Percentiles rank a stretch among this genome's conserved stretches.
Evolutionary conservation across 2,329 filamentous ascomycete genomes (phyloP).

Genomic region (Colletotrichum chrysophilum): DNA sequence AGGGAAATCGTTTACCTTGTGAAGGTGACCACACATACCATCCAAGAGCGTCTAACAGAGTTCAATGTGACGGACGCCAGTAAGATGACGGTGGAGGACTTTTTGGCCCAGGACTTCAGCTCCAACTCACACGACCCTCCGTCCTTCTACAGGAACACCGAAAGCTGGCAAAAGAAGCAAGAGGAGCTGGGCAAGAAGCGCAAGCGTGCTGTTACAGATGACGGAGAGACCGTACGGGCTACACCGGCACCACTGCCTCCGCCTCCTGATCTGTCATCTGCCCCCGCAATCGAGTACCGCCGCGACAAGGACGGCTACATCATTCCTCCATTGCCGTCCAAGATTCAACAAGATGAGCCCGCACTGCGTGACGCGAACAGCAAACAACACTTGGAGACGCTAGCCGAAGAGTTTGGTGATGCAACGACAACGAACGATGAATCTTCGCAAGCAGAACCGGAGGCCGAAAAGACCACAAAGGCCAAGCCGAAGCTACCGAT

Average conservation of each 20-base stretch:
- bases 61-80: slow-evolving; percentile 89
- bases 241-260: slow-evolving; percentile 19
- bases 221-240: slow-evolving; percentile 28
- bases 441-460: neutral
- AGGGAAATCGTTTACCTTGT: slow-evolving; percentile 98
- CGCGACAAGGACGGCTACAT: slow-evolving; percentile 24
- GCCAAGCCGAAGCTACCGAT: slow-evolving; percentile 56
- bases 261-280: slow-evolving; percentile 29
- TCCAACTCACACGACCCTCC: slow-evolving; percentile 75
- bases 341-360: slow-evolving; percentile 14
- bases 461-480: neutral
- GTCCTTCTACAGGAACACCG: slow-evolving; percentile 73
- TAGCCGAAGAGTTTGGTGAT: slow-evolving; percentile 22
- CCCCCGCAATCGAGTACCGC: slow-evolving; percentile 15
- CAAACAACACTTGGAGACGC: slow-evolving; percentile 10
- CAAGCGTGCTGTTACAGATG: slow-evolving; percentile 45
- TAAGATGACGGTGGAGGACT: slow-evolving; percentile 85
- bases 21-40: slow-evolving; percentile 93
- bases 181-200: slow-evolving; percentile 54
- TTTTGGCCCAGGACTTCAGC: slow-evolving; percentile 71
- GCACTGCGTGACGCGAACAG: slow-evolving; percentile 13
- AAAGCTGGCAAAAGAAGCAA: slow-evolving; percentile 61
- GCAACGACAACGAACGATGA: neutral
- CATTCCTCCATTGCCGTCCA: slow-evolving; percentile 20
- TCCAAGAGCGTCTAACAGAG: slow-evolving; percentile 89